Percentiles rank a stretch among this genome's conserved stretches.
These are phyloP conservation scores for Aeschynomene evenia DNA, from an alignment of 306 rosid species.

Conservation along the genomic window DNA sequence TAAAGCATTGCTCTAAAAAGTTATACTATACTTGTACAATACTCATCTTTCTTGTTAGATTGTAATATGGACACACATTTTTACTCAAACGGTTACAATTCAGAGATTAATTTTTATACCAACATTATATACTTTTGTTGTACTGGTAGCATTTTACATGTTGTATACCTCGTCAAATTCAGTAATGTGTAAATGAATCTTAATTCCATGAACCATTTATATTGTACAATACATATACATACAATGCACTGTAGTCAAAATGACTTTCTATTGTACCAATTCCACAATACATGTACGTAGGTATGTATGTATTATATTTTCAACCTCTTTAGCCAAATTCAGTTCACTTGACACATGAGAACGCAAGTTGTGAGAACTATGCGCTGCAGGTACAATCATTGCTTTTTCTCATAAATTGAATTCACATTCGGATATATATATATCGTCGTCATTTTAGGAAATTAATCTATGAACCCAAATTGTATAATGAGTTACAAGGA, in stretches of 20 bases:
- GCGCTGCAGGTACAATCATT: neutral
- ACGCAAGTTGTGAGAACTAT: slow-evolving; percentile 1
- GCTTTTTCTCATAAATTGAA: neutral
- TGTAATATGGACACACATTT: no score
- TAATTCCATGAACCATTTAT: neutral
- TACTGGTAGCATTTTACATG: no score
- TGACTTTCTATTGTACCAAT: neutral
- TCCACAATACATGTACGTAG: neutral
- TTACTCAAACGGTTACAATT: no score
- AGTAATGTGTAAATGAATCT: neutral
- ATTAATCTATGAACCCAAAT: neutral
- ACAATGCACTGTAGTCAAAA: neutral
- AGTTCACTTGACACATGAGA: slow-evolving; percentile 1
- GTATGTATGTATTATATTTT: neutral
- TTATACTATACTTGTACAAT: no score
- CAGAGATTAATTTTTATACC: no score
- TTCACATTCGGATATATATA: neutral
- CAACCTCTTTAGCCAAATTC: slow-evolving; percentile 7
- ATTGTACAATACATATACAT: neutral
- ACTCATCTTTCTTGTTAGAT: no score
- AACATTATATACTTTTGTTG: no score
- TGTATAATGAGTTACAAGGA: neutral
- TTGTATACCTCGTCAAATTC: no score
- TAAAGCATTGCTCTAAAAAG: no score
- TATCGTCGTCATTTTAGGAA: neutral